Evolutionary conservation across 148 eudicot genomes (phyloP), one percentile per base, ranked within the genome.

Genomic region (Chenopodium suecicum): DNA sequence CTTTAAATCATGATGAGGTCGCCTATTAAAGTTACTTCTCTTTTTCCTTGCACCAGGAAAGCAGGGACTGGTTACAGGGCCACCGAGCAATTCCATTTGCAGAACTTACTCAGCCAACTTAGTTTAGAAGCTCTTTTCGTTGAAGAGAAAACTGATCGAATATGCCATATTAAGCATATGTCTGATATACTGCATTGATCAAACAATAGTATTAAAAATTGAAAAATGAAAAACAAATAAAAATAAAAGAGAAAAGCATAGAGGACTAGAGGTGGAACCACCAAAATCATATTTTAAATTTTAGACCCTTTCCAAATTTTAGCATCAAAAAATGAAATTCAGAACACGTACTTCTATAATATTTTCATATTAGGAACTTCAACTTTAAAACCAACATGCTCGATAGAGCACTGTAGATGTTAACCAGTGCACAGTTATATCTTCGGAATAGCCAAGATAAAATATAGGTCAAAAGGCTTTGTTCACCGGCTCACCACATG

Each of bases 1-100:
- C 78, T 81, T 83, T 29, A 85, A 82, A 77, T 86, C 85, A 79
- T 76, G 64, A 71, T 83, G 88, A 48, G 90, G 88, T 69, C 90
- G 90, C 64, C 90, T 81, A 74, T 69, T 68, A 3, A 75, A 54
- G 78, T 78, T 66, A 62, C 90, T 88, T 81, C 90, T 86, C 82
- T 84, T 88, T 77, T 80, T 88, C 84, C 82, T 76, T 48, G 62
- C 80, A 70, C 83, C 74, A 78, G 75, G 58, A 85, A 75, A 65
- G 79, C 79, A 34, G 37, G 75, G 41, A 54, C 63, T 68, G 63
- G 77, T 66, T 65, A 62, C 74, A 64, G 69, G 54, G 46, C 22
- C 76, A 72, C 44, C 54, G 29, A 44, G 75, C 41, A 20, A 11
- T 29, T 85, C 84, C 87, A 85, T 85, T 32, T 20, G 19, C n/a